A percentile compares a stretch with the other conserved stretches of the same genome.
phyloP scores from a whole-genome alignment of 1,139 yeast genomes.

The Lodderomyces margitis region DNA sequence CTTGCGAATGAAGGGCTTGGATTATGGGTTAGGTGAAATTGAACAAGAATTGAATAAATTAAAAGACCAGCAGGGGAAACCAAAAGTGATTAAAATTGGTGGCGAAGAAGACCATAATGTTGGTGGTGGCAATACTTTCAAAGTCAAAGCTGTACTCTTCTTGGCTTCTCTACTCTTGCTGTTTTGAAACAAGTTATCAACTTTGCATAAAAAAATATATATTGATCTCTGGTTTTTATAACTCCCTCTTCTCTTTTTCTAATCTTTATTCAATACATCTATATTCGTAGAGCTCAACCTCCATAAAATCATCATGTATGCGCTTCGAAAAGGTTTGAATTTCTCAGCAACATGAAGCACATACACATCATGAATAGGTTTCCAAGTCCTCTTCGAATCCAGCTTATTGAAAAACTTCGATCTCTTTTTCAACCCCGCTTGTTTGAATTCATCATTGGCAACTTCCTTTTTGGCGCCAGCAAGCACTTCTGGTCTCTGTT shows the following conservation, averaged over 20 bases:
- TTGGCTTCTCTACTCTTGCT: not conserved
- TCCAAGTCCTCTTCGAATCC: slow-evolving; percentile 51
- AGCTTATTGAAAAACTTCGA: slow-evolving; percentile 39
- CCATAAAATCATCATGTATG: slow-evolving; percentile 77
- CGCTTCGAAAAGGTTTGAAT: slow-evolving; percentile 67
- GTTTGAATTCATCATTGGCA: slow-evolving; percentile 28
- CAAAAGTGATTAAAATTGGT: slow-evolving; percentile 30
- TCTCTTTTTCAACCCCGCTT: slow-evolving; percentile 29
- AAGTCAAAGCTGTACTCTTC: not conserved
- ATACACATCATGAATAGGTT: slow-evolving; percentile 59
- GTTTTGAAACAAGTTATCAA: too few relatives aligned
- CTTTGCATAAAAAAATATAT: too few relatives aligned
- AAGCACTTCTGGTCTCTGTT: slow-evolving; percentile 52
- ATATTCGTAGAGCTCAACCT: slow-evolving; percentile 58
- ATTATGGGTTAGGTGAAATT: slow-evolving; percentile 38
- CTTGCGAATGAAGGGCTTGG: slow-evolving; percentile 23
- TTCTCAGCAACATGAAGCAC: slow-evolving; percentile 53
- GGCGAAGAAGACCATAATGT: slow-evolving; percentile 26
- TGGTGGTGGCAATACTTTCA: slow-evolving; percentile 1
- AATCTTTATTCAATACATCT: slow-evolving; percentile 38
- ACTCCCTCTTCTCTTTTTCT: too few relatives aligned
- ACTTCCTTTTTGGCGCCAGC: slow-evolving; percentile 37
- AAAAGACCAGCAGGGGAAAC: slow-evolving; percentile 17
- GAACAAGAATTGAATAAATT: slow-evolving; percentile 36
- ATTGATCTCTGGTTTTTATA: too few relatives aligned